Evolutionary conservation across 768 basidiomycete genomes (phyloP).

Genomic region (Auriculariales sp.): DNA sequence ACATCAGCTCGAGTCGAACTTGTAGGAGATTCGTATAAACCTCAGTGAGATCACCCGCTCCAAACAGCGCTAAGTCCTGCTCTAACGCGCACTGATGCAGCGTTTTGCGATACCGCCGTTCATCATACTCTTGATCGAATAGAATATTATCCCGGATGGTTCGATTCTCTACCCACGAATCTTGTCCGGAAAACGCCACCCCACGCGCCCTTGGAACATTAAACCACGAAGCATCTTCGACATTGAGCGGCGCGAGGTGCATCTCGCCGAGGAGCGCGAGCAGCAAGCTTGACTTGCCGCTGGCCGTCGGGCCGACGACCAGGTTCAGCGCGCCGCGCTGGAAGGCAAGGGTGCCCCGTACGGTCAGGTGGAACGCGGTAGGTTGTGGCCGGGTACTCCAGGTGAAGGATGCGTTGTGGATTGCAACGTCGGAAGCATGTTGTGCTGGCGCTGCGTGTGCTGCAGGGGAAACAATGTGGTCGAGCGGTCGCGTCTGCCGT

Average conservation of each 20-base stretch:
- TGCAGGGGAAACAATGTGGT: no score
- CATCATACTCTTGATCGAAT: constrained; percentile 19
- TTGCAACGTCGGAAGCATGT: no score
- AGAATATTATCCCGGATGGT: constrained; percentile 20
- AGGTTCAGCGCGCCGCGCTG: constrained; percentile 5
- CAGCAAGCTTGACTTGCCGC: constrained; percentile 4
- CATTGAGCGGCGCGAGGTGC: constrained; percentile 9
- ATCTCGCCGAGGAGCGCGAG: constrained; percentile 4
- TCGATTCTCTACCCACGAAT: constrained; percentile 20
- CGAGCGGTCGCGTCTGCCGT: no score
- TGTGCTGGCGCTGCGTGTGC: no score
- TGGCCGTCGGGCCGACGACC: constrained; percentile 5
- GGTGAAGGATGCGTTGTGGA: constrained; percentile 9
- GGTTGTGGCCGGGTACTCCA: constrained; percentile 4
- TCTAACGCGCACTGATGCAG: constrained; percentile 12
- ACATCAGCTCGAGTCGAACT: constrained; percentile 4
- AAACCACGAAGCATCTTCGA: constrained; percentile 18
- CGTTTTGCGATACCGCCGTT: constrained; percentile 15
- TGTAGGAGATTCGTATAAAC: not conserved
- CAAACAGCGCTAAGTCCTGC: constrained; percentile 19
- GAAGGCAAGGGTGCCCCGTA: constrained; percentile 5
- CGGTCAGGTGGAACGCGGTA: not conserved
- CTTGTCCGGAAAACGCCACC: constrained; percentile 21
- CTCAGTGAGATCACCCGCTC: constrained; percentile 19
- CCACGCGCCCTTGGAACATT: constrained; percentile 19